phyloP scores from a whole-genome alignment of 495 filamentous ascomycete genomes.

The Penicillium coprophilum region DNA sequence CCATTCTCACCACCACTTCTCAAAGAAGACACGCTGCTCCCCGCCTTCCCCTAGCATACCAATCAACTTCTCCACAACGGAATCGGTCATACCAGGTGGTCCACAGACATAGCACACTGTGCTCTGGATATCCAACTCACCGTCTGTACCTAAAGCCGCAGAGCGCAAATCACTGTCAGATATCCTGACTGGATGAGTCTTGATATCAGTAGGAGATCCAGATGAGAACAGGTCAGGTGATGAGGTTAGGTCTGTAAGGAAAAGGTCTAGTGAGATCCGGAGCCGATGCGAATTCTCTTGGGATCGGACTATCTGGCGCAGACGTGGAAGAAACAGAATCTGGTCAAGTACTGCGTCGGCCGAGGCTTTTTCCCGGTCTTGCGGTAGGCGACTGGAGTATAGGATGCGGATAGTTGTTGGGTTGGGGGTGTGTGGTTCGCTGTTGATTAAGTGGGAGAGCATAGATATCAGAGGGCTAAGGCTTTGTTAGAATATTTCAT shows the following conservation, averaged over 20 bases:
- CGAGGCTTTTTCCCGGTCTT: constrained; percentile 19
- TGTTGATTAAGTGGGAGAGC: constrained; percentile 45
- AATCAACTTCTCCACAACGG: constrained; percentile 59
- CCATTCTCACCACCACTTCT: constrained; percentile 78
- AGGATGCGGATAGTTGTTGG: constrained; percentile 39
- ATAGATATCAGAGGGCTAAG: constrained; percentile 60
- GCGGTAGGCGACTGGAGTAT: constrained; percentile 46
- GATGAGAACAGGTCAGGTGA: constrained; percentile 9
- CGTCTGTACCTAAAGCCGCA: constrained; percentile 42
- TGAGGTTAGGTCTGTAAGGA: constrained; percentile 32
- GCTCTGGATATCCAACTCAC: constrained; percentile 34
- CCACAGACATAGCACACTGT: constrained; percentile 79
- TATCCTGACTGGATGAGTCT: neutral
- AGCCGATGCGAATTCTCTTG: constrained; percentile 32
- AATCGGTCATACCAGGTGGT: constrained; percentile 76
- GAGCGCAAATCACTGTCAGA: constrained; percentile 46
- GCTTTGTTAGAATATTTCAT: neutral
- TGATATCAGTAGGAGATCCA: constrained; percentile 45
- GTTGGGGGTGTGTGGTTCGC: constrained; percentile 18
- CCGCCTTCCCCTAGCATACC: constrained; percentile 51
- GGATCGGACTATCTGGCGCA: constrained; percentile 41
- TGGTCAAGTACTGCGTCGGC: constrained; percentile 55
- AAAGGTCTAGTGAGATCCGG: constrained; percentile 39
- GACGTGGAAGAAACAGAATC: constrained; percentile 58
- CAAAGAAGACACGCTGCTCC: constrained; percentile 62